Evolutionary conservation across 2,329 filamentous ascomycete species (phyloP), one percentile per base, ranked within the genome.

Genomic region (Myotisia sp.): DNA sequence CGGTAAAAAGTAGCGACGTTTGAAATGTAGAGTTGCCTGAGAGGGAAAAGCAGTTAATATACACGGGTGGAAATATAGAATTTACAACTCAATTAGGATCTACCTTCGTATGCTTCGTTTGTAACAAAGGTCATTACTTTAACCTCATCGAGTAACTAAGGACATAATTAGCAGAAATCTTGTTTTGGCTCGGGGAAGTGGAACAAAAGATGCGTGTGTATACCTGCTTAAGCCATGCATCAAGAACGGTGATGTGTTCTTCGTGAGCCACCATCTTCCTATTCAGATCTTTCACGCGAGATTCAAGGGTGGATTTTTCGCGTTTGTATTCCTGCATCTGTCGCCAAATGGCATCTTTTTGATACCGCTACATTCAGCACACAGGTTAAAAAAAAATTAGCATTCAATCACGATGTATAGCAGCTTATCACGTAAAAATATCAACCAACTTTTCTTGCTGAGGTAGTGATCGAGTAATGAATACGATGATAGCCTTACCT

Each of bases 291-390:
- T 78, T 78, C 41, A 94, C 65, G 51, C 82, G 80, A 38, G 74
- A 67, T 62, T 95, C 86, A 42, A 92, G 65, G 26, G 79, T 80
- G 38, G 71, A 68, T 54, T 85, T 86, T 55, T 92, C 84, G 47
- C 90, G 77, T 62, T 92, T 93, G 60, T 92, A 94, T 60, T 95
- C 90, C 54, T 85, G 82, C 85, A 98, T 93, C 62, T 94, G 87
- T 38, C 92, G 83, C 50, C 82, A 79, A 55, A 98, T 93, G 44
- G 90, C 90, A 64, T 93, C 90, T 63, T 95, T 98, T 62, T 87
- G 81, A 51, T 80, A 90, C 54, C 79, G 75, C 84, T 92, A 59
- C 48, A 57, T 37, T 56, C 39, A 53, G 47, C 31, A 41, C 57
- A 16, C 13, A 10, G 29, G 29, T 4, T 16, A 14, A 22, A 23